Evolutionary conservation across 495 filamentous ascomycete species (phyloP).

Genomic region (Hyaloscypha variabilis): DNA sequence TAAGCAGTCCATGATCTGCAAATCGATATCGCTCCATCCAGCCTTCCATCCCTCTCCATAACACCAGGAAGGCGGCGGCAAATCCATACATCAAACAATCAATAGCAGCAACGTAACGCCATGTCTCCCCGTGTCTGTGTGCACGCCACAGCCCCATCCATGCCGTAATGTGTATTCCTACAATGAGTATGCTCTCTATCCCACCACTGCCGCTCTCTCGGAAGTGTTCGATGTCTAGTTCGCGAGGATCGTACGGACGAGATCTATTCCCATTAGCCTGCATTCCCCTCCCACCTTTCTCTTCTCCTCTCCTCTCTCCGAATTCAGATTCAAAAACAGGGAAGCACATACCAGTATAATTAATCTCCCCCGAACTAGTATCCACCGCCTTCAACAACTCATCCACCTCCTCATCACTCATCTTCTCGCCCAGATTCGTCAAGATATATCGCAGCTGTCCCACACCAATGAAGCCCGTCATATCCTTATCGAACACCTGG

Average conservation of each 20-base stretch:
- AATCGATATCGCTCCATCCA: background rate
- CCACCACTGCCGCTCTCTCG: background rate
- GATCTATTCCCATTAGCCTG: slow-evolving; percentile 59
- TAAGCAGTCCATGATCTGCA: background rate
- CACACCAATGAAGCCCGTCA: slow-evolving; percentile 96
- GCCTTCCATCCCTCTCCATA: background rate
- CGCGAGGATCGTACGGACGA: slow-evolving; percentile 91
- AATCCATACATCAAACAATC: slow-evolving; percentile 8
- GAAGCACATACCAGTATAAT: slow-evolving; percentile 82
- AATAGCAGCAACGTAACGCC: slow-evolving; percentile 10
- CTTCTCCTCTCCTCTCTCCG: background rate
- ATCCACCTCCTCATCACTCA: slow-evolving; percentile 97
- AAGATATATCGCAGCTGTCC: slow-evolving; percentile 96
- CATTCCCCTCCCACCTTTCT: background rate
- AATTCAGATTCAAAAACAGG: background rate
- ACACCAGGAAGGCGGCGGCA: background rate
- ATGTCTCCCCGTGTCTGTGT: slow-evolving; percentile 11
- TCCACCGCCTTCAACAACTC: slow-evolving; percentile 97
- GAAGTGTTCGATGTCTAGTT: slow-evolving; percentile 58
- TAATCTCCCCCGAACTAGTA: slow-evolving; percentile 90
- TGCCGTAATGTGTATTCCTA: slow-evolving; percentile 31
- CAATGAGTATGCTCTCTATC: slow-evolving; percentile 11
- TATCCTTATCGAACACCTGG: slow-evolving; percentile 99
- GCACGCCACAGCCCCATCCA: slow-evolving; percentile 24
- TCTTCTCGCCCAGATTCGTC: slow-evolving; percentile 97